These are phyloP conservation scores for Candida chilensis DNA, from an alignment of 805 yeast species.

Conservation along the genomic window DNA sequence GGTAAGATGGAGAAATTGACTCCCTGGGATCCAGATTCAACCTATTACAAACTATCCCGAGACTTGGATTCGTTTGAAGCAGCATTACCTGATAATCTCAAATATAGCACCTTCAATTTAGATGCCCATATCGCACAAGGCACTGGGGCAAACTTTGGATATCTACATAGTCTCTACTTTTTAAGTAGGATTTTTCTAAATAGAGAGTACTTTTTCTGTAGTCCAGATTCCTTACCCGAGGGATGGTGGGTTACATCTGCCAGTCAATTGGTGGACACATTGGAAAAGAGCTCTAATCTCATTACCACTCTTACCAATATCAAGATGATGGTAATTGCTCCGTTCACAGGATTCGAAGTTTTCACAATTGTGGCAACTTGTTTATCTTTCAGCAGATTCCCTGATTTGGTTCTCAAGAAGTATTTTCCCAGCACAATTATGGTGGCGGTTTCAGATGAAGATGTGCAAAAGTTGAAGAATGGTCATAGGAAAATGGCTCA, in stretches of 20 bases:
- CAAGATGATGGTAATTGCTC: conserved; percentile 21
- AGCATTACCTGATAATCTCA: conserved; percentile 14
- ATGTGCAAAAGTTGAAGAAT: conserved; percentile 6
- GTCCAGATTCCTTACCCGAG: conserved; percentile 16
- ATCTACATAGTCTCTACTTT: conserved; percentile 19
- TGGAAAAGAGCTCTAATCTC: conserved; percentile 13
- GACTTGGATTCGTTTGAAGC: conserved; percentile 12
- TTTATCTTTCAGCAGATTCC: conserved; percentile 17
- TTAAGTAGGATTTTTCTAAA: conserved; percentile 21
- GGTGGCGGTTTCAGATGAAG: conserved; percentile 4
- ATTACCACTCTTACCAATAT: conserved; percentile 10
- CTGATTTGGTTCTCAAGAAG: conserved; percentile 9
- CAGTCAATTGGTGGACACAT: conserved; percentile 8
- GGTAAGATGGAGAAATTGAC: conserved; percentile 14
- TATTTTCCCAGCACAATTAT: conserved; percentile 3
- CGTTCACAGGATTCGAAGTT: conserved; percentile 25
- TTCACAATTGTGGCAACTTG: conserved; percentile 24
- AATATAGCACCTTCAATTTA: conserved; percentile 12
- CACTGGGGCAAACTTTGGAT: conserved; percentile 21
- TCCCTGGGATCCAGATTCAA: conserved; percentile 18
- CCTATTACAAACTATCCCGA: conserved; percentile 12
- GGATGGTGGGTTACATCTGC: conserved; percentile 18
- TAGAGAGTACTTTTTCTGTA: conserved; percentile 23
- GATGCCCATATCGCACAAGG: conserved; percentile 16
- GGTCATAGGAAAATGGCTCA: conserved; percentile 11